Conservation (phyloP, 306 rosid species). For the Vigna angularis region DNA sequence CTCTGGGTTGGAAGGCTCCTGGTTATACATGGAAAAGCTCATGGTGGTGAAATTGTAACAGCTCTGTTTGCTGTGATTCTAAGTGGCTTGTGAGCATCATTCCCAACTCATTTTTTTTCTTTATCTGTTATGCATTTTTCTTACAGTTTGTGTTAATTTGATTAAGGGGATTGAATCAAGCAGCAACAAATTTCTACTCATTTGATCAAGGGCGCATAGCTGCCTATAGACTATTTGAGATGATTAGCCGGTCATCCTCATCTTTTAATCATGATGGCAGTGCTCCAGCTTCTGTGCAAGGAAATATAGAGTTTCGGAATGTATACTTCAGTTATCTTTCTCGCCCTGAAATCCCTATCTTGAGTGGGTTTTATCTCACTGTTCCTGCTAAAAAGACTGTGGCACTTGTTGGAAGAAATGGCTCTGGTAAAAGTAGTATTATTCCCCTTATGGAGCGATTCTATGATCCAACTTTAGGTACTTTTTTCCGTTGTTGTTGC, state of each 20-base stretch:
- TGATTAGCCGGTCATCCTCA: slow-evolving; percentile 98
- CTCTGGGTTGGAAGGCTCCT: slow-evolving; percentile 98
- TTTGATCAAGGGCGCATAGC: slow-evolving; percentile 99
- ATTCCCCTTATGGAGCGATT: slow-evolving; percentile 99
- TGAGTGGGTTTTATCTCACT: slow-evolving; percentile 97
- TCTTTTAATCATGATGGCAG: slow-evolving; percentile 83
- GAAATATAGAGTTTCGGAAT: slow-evolving; percentile 95
- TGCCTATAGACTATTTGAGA: slow-evolving; percentile 97
- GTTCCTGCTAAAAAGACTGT: slow-evolving; percentile 99
- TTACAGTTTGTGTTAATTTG: slow-evolving; percentile 40
- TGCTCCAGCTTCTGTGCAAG: slow-evolving; percentile 77
- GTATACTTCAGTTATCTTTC: slow-evolving; percentile 99
- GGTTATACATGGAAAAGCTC: slow-evolving; percentile 64
- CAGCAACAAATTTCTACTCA: slow-evolving; percentile 98
- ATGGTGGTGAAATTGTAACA: slow-evolving; percentile 95
- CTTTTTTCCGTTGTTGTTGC: slow-evolving; percentile 13
- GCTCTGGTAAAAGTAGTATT: slow-evolving; percentile 99
- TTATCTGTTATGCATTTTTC: slow-evolving; percentile 16
- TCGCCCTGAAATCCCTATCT: slow-evolving; percentile 99
- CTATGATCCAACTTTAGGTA: slow-evolving; percentile 99
- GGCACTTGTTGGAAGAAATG: slow-evolving; percentile 99
- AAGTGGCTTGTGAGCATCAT: slow-evolving; percentile 94
- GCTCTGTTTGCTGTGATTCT: slow-evolving; percentile 95
- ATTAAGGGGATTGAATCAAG: slow-evolving; percentile 96
- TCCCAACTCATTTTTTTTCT: slow-evolving; percentile 12